Evolutionary conservation across 2,329 filamentous ascomycete species (phyloP), one percentile per base, ranked within the genome.

Genomic region (Trichoderma sp.): DNA sequence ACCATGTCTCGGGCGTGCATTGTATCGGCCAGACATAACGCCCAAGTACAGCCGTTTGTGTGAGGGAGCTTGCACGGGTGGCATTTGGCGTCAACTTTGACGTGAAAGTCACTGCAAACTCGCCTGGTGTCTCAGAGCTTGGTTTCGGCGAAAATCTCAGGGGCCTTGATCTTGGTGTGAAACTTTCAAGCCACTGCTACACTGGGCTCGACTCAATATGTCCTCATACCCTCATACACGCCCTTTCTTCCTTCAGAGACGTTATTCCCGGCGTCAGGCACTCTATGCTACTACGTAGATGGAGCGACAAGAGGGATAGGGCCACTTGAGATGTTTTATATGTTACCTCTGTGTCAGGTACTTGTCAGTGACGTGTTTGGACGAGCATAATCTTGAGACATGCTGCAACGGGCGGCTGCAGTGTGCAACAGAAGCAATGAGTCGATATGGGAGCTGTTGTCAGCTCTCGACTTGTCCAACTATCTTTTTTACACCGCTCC

Each of bases 341-440:
- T 35, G 63, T 56, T 65, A 65, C 52, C 39, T 35, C 15, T 57
- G 50, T 34, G 27, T 17, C 27, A 45, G 19, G 35, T 48, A 48
- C 63, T 27, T 50, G 12, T 48, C 63, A 32, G 53, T 65, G 50
- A 57, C 52, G 50, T 53, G 50, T 65, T 57, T 22, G 13, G 37
- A 5, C 54, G 39, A 57, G 63, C 63, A 65, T 57, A 57, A 65
- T 65, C 52, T 65, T 65, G 63, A 65, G 63, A 57, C 63, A 65
- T 65, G 52, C 52, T 65, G 63, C 63, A 57, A 57, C 52, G 63
- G 63, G 52, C 63, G 19, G 27, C 37, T 57, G 52, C 63, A 57
- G 63, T 17, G 63, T 65, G 27, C 50, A 9, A 65, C 52, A 57
- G 52, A 57, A 57, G 27, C 50, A 29, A 48, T 13, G 37, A 65